Percentiles rank a stretch among this genome's conserved stretches.
These are phyloP conservation scores for Blastobotrys chiropterorum DNA, from an alignment of 805 yeast species.

Conservation along the genomic window DNA sequence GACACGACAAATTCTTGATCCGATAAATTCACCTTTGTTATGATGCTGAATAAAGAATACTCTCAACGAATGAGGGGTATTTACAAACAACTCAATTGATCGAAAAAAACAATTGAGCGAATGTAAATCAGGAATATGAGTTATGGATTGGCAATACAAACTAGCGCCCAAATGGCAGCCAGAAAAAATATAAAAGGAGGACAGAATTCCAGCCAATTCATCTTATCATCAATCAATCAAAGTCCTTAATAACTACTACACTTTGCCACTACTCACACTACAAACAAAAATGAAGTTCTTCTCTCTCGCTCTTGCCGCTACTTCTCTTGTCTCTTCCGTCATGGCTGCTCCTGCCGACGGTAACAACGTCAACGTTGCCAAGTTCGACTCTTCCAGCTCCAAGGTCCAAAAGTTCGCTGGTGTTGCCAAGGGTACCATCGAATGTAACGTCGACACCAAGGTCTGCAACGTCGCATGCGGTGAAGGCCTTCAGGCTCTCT, in stretches of 20 bases:
- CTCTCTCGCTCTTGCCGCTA: not conserved
- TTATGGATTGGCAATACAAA: not conserved
- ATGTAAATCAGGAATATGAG: not conserved
- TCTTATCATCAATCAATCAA: not conserved
- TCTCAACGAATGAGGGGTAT: not conserved
- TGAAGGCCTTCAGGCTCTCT: slow-evolving; percentile 7
- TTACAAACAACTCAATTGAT: not conserved
- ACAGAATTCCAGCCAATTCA: not conserved
- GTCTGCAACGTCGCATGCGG: slow-evolving; percentile 14
- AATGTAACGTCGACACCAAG: slow-evolving; percentile 13
- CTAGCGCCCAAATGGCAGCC: not conserved
- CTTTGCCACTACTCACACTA: not conserved
- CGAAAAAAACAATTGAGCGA: not conserved
- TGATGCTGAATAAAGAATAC: not conserved
- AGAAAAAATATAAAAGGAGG: not conserved
- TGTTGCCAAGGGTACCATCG: slow-evolving; percentile 7
- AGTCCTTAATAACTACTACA: not conserved
- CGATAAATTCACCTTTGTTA: not conserved
- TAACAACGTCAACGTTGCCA: slow-evolving; percentile 6
- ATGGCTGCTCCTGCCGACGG: slow-evolving; percentile 10
- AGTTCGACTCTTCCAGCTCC: slow-evolving; percentile 4
- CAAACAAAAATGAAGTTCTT: slow-evolving; percentile 1
- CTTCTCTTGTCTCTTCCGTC: slow-evolving; percentile 11
- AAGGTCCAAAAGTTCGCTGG: slow-evolving; percentile 1
- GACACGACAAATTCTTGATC: not conserved